Base-by-base conservation (phyloP, 2,329 filamentous ascomycete genomes). In the Colletotrichum horii region DNA sequence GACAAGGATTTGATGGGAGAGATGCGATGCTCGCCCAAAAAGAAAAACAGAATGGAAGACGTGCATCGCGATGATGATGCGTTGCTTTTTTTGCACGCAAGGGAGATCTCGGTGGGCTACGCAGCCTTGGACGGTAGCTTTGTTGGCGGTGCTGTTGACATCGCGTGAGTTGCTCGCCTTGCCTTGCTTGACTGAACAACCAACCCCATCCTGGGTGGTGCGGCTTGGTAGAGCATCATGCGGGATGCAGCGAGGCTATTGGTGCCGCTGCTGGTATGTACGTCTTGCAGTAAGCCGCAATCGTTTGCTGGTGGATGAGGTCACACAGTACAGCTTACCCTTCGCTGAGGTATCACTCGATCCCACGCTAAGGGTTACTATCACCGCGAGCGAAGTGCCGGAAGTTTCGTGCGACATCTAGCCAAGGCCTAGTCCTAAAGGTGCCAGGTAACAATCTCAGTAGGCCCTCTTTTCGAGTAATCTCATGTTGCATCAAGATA, bases 321-420 rank as follows among this genome's bases (percentile, higher is more conserved):
- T 75, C 74, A 75, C 73, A 73, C 73, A 69, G 70, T 69, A 73
- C 34, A 64, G 48, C 36, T 34, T 73, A 72, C 22, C 60, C n/a
- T 15, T 11, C 36, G 7, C 11, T 30, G 28, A 56, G 19, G n/a
- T 16, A 4, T 32, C 38, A 34, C n/a, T 12, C 28, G 9, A 62
- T 62, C 43, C 43, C n/a, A 52, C n/a, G 0, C 34, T 61, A 32
- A 8, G 16, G 58, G 11, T 24, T 30, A 8, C n/a, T 22, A 11
- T 26, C 15, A 28, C 22, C 24, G 11, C 16, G 24, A 30, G 24
- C 55, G 22, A 26, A 1, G 55, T 58, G 55, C 22, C 1, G 55
- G 26, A 58, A 22, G 43, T 3, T 22, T 52, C n/a, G 6, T 52
- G 43, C 43, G n/a, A 52, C 8, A 0, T n/a, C 11, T 2, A 52